phyloP scores from a whole-genome alignment of 371 early-diverging fungal species.

The Phascolomyces articulosus region DNA sequence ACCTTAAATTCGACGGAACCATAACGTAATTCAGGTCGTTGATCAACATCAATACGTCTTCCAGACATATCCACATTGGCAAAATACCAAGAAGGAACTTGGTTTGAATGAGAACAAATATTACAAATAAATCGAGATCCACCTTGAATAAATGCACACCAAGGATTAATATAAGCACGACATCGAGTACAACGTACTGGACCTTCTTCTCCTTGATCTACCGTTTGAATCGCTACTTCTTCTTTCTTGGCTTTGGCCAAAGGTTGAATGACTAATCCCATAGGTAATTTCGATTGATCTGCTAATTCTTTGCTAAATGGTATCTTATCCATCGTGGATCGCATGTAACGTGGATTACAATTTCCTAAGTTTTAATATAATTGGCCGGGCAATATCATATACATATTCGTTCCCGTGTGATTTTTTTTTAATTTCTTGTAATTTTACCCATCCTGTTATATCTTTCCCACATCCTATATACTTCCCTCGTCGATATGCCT shows the following conservation, averaged over 20 bases:
- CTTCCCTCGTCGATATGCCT: no score
- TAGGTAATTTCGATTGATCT: slow-evolving; percentile 78
- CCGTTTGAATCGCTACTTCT: slow-evolving; percentile 84
- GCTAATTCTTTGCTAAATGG: slow-evolving; percentile 86
- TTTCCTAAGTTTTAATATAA: slow-evolving; percentile 60
- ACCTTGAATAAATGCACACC: slow-evolving; percentile 86
- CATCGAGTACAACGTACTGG: slow-evolving; percentile 94
- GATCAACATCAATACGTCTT: slow-evolving; percentile 83
- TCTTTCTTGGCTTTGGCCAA: slow-evolving; percentile 76
- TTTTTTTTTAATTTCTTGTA: no score
- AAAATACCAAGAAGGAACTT: slow-evolving; percentile 90
- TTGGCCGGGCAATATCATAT: not conserved
- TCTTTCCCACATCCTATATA: not conserved
- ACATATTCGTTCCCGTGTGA: not conserved
- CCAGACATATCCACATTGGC: slow-evolving; percentile 95
- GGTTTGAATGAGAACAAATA: slow-evolving; percentile 87
- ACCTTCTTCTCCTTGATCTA: slow-evolving; percentile 90
- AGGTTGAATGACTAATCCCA: slow-evolving; percentile 93
- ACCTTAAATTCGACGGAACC: slow-evolving; percentile 95
- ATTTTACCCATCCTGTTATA: no score
- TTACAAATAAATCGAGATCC: slow-evolving; percentile 93
- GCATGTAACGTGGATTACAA: slow-evolving; percentile 90
- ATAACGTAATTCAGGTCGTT: slow-evolving; percentile 89
- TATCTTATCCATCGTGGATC: slow-evolving; percentile 87
- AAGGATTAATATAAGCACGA: slow-evolving; percentile 94